These are phyloP conservation scores for Mesembryanthemum crystallinum DNA, from an alignment of 148 eudicot genomes.

Conservation along the genomic window DNA sequence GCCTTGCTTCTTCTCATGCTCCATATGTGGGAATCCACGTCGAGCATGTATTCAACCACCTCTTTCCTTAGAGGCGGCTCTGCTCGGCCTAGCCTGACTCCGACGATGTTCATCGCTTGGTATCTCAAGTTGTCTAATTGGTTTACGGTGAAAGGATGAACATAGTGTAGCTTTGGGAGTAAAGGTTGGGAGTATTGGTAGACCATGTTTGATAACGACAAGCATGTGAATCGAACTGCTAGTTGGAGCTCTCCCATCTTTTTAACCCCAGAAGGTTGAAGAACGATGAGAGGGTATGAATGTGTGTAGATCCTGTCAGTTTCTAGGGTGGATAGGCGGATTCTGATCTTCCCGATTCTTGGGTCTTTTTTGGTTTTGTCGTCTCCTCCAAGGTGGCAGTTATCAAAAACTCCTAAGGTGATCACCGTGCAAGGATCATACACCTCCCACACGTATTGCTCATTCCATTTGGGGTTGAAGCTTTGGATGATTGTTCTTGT, in stretches of 20 bases:
- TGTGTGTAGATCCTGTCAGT: slow-evolving; percentile 35
- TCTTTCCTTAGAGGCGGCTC: slow-evolving; percentile 40
- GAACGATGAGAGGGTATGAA: slow-evolving; percentile 35
- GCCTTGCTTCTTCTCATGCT: slow-evolving; percentile 43
- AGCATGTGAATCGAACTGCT: slow-evolving; percentile 39
- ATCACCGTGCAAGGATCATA: slow-evolving; percentile 39
- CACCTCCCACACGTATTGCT: slow-evolving; percentile 40
- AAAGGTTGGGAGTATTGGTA: slow-evolving; percentile 33
- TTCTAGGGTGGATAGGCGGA: slow-evolving; percentile 34
- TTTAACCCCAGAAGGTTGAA: slow-evolving; percentile 37
- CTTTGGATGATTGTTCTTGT: slow-evolving; percentile 37
- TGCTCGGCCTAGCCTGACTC: slow-evolving; percentile 34
- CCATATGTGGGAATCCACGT: slow-evolving; percentile 43
- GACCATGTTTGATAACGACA: slow-evolving; percentile 33
- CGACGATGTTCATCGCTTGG: slow-evolving; percentile 39
- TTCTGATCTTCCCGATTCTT: slow-evolving; percentile 37
- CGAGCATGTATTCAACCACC: slow-evolving; percentile 38
- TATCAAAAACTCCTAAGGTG: slow-evolving; percentile 38
- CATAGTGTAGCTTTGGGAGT: slow-evolving; percentile 39
- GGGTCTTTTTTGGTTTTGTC: slow-evolving; percentile 31
- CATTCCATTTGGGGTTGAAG: slow-evolving; percentile 42
- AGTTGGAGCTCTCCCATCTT: slow-evolving; percentile 42
- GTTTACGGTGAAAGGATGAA: slow-evolving; percentile 36
- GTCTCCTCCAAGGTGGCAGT: slow-evolving; percentile 34
- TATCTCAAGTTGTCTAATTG: slow-evolving; percentile 35